Evolutionary conservation across 805 yeast species (phyloP).

Genomic region (Candida ulmi): DNA sequence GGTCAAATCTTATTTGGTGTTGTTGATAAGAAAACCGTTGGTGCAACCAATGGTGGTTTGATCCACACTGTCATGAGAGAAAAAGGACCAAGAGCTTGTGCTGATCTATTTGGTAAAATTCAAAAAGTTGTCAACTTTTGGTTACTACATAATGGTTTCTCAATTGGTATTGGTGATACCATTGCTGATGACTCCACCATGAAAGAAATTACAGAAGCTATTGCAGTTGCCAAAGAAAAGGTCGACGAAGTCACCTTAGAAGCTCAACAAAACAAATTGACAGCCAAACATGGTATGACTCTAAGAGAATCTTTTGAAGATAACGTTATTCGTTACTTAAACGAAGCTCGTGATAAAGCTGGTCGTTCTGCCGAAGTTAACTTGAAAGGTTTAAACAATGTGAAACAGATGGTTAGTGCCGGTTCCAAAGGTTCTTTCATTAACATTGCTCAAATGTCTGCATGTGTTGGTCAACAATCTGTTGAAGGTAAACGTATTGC

Average conservation of each 20-base stretch:
- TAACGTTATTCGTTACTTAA: constrained; percentile 88
- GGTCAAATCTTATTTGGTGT: constrained; percentile 98
- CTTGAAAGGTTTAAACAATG: constrained; percentile 89
- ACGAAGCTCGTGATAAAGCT: constrained; percentile 98
- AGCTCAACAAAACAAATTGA: constrained; percentile 83
- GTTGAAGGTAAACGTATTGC: constrained; percentile 99
- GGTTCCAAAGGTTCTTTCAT: constrained; percentile 99
- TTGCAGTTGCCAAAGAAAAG: constrained; percentile 86
- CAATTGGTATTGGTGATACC: constrained; percentile 99
- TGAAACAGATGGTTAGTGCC: constrained; percentile 98
- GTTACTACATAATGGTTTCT: constrained; percentile 94
- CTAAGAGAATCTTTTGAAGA: constrained; percentile 97
- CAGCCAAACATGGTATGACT: constrained; percentile 99
- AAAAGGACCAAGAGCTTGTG: constrained; percentile 89
- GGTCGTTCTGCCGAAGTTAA: constrained; percentile 98
- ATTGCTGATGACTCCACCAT: constrained; percentile 97
- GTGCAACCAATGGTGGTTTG: constrained; percentile 97
- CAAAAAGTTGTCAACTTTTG: constrained; percentile 96
- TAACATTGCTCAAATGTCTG: constrained; percentile 98
- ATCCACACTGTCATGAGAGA: constrained; percentile 97
- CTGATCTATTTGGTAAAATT: constrained; percentile 82
- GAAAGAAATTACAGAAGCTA: constrained; percentile 89
- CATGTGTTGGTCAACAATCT: constrained; percentile 99
- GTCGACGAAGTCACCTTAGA: constrained; percentile 91
- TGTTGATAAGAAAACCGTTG: constrained; percentile 96